Evolutionary conservation across 306 rosid genomes (phyloP).

Genomic region (Vigna nakashimae): DNA sequence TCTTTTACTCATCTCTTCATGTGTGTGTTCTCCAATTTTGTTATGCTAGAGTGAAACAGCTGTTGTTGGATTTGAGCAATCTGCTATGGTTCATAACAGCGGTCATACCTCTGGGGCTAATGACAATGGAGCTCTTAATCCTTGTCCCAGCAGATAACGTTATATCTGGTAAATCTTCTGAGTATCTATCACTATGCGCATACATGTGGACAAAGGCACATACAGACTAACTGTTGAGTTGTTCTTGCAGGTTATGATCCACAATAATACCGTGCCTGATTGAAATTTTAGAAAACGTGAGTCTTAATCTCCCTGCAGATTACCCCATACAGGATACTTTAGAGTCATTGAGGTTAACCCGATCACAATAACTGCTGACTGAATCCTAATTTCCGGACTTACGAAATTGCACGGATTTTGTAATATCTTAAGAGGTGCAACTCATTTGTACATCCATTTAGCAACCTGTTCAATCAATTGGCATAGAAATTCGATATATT

Average conservation of each 20-base stretch:
- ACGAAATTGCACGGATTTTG: slow-evolving; percentile 53
- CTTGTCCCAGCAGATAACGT: slow-evolving; percentile 51
- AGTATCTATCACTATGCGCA: slow-evolving; percentile 31
- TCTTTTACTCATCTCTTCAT: slow-evolving; percentile 31
- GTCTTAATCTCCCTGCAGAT: slow-evolving; percentile 42
- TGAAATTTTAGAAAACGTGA: slow-evolving; percentile 44
- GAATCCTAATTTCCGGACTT: slow-evolving; percentile 48
- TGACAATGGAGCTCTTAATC: slow-evolving; percentile 52
- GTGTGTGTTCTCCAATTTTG: slow-evolving; percentile 26
- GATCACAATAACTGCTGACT: slow-evolving; percentile 40
- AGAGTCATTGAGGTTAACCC: slow-evolving; percentile 48
- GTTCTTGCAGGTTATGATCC: slow-evolving; percentile 59
- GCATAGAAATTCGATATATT: slow-evolving; percentile 41
- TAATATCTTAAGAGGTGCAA: slow-evolving; percentile 43
- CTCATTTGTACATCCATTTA: slow-evolving; percentile 63
- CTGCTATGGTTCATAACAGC: slow-evolving; percentile 51
- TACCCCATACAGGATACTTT: slow-evolving; percentile 39
- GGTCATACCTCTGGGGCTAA: slow-evolving; percentile 49
- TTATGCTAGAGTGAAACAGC: slow-evolving; percentile 62
- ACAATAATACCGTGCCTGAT: slow-evolving; percentile 26
- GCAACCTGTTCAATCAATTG: slow-evolving; percentile 46
- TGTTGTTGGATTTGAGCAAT: slow-evolving; percentile 55
- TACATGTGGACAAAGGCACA: neutral
- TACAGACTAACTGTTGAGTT: slow-evolving; percentile 33
- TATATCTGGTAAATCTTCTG: slow-evolving; percentile 58